These are phyloP conservation scores for Bacterosira constricta DNA, from an alignment of 108 stramenopile genomes.

Conservation along the genomic window DNA sequence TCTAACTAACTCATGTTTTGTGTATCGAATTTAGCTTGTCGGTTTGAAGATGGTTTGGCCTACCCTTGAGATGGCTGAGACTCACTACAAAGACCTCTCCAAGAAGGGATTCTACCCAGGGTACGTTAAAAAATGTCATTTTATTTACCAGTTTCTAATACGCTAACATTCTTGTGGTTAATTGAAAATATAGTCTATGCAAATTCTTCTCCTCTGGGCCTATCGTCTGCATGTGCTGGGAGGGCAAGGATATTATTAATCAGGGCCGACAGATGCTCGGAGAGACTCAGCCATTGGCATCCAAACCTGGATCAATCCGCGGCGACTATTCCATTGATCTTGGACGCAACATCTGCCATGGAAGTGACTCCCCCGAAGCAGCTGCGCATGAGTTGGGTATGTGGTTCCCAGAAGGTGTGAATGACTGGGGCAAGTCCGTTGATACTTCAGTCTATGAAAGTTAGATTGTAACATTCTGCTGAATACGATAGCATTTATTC, in stretches of 20 bases:
- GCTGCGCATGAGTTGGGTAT: conserved; percentile 85
- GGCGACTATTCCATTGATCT: conserved; percentile 89
- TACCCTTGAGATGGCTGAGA: conserved; percentile 82
- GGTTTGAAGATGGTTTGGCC: conserved; percentile 92
- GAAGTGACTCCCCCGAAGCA: conserved; percentile 74
- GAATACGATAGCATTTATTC: too few relatives aligned
- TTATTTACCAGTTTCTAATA: background rate
- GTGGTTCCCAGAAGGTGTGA: conserved; percentile 90
- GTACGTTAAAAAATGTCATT: background rate
- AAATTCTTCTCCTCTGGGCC: conserved; percentile 93
- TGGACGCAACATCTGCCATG: conserved; percentile 73
- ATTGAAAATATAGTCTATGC: conserved; percentile 78
- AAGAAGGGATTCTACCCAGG: conserved; percentile 92
- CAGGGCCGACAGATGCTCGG: conserved; percentile 93
- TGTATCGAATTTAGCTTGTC: background rate
- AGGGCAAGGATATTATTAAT: conserved; percentile 81
- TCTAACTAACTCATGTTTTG: background rate
- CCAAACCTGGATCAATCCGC: conserved; percentile 82
- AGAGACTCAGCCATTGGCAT: conserved; percentile 80
- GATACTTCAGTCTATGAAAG: conserved; percentile 78
- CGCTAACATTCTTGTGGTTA: background rate
- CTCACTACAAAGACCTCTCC: conserved; percentile 91
- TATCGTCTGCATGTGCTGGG: conserved; percentile 90
- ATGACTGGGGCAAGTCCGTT: conserved; percentile 79
- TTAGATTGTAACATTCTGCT: conserved; percentile 1